Evolutionary conservation across 192 early-diverging fungal genomes (phyloP), one percentile per base, ranked within the genome.

Genomic region (Phlyctochytrium bullatum): DNA sequence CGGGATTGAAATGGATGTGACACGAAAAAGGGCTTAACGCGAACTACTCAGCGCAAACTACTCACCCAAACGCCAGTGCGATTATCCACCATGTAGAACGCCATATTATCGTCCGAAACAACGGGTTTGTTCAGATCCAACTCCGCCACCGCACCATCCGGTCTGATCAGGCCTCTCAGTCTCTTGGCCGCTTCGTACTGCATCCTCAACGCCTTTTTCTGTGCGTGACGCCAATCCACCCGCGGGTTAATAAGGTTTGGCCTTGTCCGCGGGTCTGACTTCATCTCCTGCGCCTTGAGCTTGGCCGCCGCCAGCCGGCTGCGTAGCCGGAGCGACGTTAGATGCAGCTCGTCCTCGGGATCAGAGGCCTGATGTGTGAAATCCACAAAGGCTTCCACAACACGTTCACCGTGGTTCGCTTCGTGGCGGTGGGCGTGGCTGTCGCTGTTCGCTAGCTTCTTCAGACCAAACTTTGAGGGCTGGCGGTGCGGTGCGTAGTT

Each of bases 391-490:
- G 20, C 6, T 6, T 47, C 40, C 40, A 14, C 40, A 47, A 47
- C 40, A 6, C 20, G 6, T 47, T 47, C 40, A n/a, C n/a, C n/a
- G n/a, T n/a, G n/a, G n/a, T n/a, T n/a, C n/a, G n/a, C n/a, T n/a
- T n/a, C n/a, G n/a, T n/a, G n/a, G n/a, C n/a, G n/a, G n/a, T n/a
- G n/a, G n/a, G n/a, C n/a, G n/a, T n/a, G n/a, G n/a, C n/a, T n/a
- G 40, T 47, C 40, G 10, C 10, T 6, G 20, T 20, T 47, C 10
- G 20, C 40, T 20, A 47, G 40, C n/a, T n/a, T n/a, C 20, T 47
- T 47, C 40, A 47, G 40, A 47, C 40, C 40, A 47, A 47, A 47
- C 40, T 47, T 20, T 47, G 40, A 47, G 40, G 40, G 40, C 40
- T 47, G 6, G 6, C 40, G 6, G 40, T 47, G 40, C 6, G 40